Evolutionary conservation across 2,329 filamentous ascomycete species (phyloP), one percentile per base, ranked within the genome.

Genomic region (Cylindrodendrum hubeiense): DNA sequence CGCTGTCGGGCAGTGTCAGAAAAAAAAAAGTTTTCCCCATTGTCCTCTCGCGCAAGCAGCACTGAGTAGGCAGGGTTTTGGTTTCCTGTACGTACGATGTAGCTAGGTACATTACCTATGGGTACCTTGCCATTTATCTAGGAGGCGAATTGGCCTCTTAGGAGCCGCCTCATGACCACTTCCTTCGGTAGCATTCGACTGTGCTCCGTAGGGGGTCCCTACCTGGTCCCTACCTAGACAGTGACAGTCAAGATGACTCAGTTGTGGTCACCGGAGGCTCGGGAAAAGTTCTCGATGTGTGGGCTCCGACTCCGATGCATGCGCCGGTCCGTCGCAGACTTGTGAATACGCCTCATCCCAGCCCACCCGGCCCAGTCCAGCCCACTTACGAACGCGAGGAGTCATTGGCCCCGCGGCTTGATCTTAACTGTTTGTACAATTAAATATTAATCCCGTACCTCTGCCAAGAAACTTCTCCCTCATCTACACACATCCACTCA

Each of bases 311-410:
- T 63, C 56, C 63, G 60, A 61, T 67, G 58, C 67, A 71, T 71
- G 63, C 61, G 69, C 67, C 72, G 67, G 72, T 64, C 63, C 71
- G 69, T 73, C 72, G 72, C 72, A 59, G 50, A 22, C 22, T 46
- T 47, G 47, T 52, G 52, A 43, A 37, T 34, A 44, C 53, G 60
- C 44, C 53, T 49, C 15, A 39, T 39, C 15, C 37, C 37, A 39
- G 37, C 6, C 37, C 37, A 39, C 37, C 37, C 15, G 37, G 7
- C 37, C 41, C 50, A 19, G n/a, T 26, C 19, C 28, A 62, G 39
- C 54, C 60, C 60, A 62, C 52, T 56, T 44, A 28, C 49, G 44
- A 52, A 41, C 46, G 51, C 52, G 52, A 56, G 43, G 52, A 62
- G 60, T 57, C 60, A 62, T 62, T 62, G 52, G 60, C 43, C 37